Conservation (phyloP, 2,329 filamentous ascomycete genomes). For the Huntiella savannae region DNA sequence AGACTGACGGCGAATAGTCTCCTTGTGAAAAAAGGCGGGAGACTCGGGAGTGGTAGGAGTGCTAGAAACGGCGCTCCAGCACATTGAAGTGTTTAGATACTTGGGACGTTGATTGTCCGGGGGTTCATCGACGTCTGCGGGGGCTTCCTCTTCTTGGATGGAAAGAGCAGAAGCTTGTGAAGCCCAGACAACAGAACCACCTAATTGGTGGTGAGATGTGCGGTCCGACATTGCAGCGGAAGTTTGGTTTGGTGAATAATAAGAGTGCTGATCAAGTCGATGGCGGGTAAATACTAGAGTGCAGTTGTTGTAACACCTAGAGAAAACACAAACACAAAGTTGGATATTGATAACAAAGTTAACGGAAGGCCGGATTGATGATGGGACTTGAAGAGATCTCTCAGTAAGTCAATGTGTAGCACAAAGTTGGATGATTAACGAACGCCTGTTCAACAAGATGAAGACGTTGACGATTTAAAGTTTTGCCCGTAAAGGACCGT, state of each 20-base stretch:
- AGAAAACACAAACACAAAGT: too few relatives aligned
- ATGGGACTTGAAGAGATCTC: background rate
- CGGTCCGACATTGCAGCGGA: constrained; percentile 6
- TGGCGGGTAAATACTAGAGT: too few relatives aligned
- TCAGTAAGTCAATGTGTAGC: background rate
- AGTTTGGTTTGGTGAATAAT: too few relatives aligned
- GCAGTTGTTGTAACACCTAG: background rate
- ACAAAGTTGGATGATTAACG: background rate
- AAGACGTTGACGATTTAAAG: background rate
- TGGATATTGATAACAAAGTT: too few relatives aligned
- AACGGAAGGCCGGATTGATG: background rate
- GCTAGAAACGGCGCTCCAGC: background rate
- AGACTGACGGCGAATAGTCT: constrained; percentile 12
- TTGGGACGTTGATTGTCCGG: constrained; percentile 9
- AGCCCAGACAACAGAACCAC: constrained; percentile 8
- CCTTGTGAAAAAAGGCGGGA: constrained; percentile 15
- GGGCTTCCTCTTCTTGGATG: constrained; percentile 11
- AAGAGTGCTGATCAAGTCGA: too few relatives aligned
- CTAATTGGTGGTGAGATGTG: constrained; percentile 4
- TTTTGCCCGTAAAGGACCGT: constrained; percentile 11
- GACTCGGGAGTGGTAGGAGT: background rate
- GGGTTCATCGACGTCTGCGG: constrained; percentile 13
- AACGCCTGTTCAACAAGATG: background rate
- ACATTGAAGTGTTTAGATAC: background rate
- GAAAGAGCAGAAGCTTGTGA: constrained; percentile 10